Evolutionary conservation across 768 basidiomycete species (phyloP), one percentile per base, ranked within the genome.

Genomic region (Leucosporidium creatinivorum): DNA sequence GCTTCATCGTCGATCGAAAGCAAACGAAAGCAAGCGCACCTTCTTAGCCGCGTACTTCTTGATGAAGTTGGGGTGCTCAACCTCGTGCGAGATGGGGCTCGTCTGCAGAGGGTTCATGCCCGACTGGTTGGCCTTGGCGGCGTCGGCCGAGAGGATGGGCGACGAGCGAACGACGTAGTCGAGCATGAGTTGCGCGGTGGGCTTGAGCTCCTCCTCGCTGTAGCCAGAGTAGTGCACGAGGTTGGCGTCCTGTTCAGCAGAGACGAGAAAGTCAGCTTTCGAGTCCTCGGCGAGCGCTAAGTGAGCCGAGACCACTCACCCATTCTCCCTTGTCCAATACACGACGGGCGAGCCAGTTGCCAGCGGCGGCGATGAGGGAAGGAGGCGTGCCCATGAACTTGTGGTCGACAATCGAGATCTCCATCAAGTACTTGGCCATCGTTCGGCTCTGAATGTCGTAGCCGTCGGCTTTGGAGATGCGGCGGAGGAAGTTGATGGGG

Each of bases 401-500:
- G 81, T 87, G 85, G 71, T 97, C 92, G 25, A 96, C 81, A 60
- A 85, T 84, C 18, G 85, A 84, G 58, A 96, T 89, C 80, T 96
- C 93, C 62, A 93, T 80, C 61, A 96, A 82, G 78, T 91, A 97
- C 78, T 97, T 96, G 47, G 86, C 91, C 25, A 96, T 82, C 4
- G 92, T 93, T 65, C 93, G 81, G 21, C 87, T 87, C 73, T 90
- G 85, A 36, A 89, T 83, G 73, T 93, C 89, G 78, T 91, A 94
- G 64, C 87, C 86, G 73, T 97, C 93, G 4, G 92, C 93, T 80
- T 96, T 97, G 80, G 89, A 91, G 64, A 90, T 86, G 44, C 93
- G 83, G 49, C 93, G 82, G 50, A 96, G 82, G 82, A 88, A 96
- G 70, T 89, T 86, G 80, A 97, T 86, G 3, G 92, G 91, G 70